These are phyloP conservation scores for Picea sitchensis DNA, from an alignment of 75 land plant genomes.

Conservation along the genomic window DNA sequence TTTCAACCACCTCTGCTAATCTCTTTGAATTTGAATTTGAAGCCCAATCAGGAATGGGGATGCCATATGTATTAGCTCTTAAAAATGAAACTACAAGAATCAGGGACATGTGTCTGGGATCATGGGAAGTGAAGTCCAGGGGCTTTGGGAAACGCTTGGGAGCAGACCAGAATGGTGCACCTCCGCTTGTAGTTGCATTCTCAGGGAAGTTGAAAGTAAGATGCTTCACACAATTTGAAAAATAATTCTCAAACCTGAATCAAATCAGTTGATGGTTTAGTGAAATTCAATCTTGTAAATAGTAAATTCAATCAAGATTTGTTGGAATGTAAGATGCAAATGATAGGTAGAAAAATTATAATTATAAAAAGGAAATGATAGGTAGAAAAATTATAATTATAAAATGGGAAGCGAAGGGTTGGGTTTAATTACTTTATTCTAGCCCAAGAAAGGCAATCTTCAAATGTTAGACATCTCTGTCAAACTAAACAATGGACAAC, in stretches of 20 bases:
- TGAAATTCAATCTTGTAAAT: no score
- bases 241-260: slow-evolving; percentile 87
- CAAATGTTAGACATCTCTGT: slow-evolving; percentile 64
- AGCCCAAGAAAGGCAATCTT: slow-evolving; percentile 83
- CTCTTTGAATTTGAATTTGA: slow-evolving; percentile 16
- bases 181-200: slow-evolving; percentile 64
- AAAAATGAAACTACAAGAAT: no score
- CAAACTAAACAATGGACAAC: slow-evolving; percentile 73
- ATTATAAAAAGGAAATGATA: not conserved
- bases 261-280: not conserved
- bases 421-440: slow-evolving; percentile 41
- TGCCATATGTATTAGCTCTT: slow-evolving; percentile 50
- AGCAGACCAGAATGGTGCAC: slow-evolving; percentile 59
- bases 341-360: not conserved
- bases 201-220: slow-evolving; percentile 86
- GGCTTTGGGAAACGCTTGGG: slow-evolving; percentile 85
- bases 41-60: slow-evolving; percentile 76
- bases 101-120: slow-evolving; percentile 44
- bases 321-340: not conserved
- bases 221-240: slow-evolving; percentile 82
- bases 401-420: no score
- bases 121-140: slow-evolving; percentile 52
- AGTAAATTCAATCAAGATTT: not conserved
- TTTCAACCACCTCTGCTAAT: slow-evolving; percentile 59
- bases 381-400: no score